Conservation (phyloP, 495 filamentous ascomycete species). For the Aspergillus steynii region DNA sequence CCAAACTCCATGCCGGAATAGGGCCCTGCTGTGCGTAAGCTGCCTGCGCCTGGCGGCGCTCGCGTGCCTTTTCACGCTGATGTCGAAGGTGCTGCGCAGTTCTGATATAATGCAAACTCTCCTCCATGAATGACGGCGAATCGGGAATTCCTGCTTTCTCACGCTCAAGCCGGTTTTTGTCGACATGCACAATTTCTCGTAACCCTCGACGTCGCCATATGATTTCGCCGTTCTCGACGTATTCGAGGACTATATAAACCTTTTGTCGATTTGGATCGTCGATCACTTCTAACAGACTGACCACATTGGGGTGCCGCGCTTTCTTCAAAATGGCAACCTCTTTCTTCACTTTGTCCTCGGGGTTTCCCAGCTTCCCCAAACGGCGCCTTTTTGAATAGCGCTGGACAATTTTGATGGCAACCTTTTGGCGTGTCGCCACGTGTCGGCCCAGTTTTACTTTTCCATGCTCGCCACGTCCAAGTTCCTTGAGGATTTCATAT, state of each 20-base stretch:
- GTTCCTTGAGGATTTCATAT: slow-evolving; percentile 94
- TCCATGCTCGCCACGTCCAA: slow-evolving; percentile 92
- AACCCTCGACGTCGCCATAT: slow-evolving; percentile 85
- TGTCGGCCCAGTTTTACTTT: slow-evolving; percentile 95
- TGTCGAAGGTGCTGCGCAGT: slow-evolving; percentile 56
- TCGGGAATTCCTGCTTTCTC: slow-evolving; percentile 63
- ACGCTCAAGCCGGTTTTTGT: slow-evolving; percentile 74
- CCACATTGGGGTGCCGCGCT: slow-evolving; percentile 92
- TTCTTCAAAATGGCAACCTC: slow-evolving; percentile 99
- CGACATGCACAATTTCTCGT: slow-evolving; percentile 75
- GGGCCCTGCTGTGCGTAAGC: slow-evolving; percentile 41
- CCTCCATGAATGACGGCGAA: slow-evolving; percentile 51
- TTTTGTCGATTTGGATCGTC: slow-evolving; percentile 95
- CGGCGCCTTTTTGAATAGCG: slow-evolving; percentile 90
- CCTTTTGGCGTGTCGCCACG: slow-evolving; percentile 70
- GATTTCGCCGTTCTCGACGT: slow-evolving; percentile 90
- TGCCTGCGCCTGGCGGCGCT: slow-evolving; percentile 54
- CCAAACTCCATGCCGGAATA: slow-evolving; percentile 71
- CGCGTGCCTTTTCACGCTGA: slow-evolving; percentile 56
- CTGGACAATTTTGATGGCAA: slow-evolving; percentile 98
- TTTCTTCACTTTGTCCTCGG: slow-evolving; percentile 91
- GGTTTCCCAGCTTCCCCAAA: slow-evolving; percentile 72
- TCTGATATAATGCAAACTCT: slow-evolving; percentile 62
- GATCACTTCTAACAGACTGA: slow-evolving; percentile 93
- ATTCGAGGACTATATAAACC: slow-evolving; percentile 96